A percentile compares a stretch with the other conserved stretches of the same genome.
These are phyloP conservation scores for Penicillium waksmanii DNA, from an alignment of 495 filamentous ascomycete species.

Conservation along the genomic window DNA sequence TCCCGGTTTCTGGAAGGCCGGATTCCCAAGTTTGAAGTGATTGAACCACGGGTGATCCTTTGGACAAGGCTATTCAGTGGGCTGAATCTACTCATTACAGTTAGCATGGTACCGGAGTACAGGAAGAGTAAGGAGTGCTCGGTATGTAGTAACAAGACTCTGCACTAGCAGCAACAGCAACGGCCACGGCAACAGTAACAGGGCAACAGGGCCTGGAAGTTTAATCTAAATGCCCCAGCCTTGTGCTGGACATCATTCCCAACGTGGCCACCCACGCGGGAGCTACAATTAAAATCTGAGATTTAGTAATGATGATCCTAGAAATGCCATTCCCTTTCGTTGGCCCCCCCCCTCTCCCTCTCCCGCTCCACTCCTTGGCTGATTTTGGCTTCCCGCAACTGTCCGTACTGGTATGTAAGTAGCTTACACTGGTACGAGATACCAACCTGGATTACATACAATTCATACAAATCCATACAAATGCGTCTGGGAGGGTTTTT, in stretches of 20 bases:
- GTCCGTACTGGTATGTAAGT: slow-evolving; percentile 20
- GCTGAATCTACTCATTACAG: no score
- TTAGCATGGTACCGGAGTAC: no score
- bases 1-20: slow-evolving; percentile 23
- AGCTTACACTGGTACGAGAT: slow-evolving; percentile 9
- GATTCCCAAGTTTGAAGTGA: slow-evolving; percentile 9
- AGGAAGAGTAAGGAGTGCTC: neutral
- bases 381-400: slow-evolving; percentile 9
- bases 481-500: slow-evolving; percentile 8
- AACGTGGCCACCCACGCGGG: slow-evolving; percentile 13
- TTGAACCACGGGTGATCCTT: slow-evolving; percentile 16
- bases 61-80: neutral
- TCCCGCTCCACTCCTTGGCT: slow-evolving; percentile 6
- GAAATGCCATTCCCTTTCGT: slow-evolving; percentile 2
- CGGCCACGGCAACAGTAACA: neutral
- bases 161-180: neutral
- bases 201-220: neutral
- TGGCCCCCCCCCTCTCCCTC: neutral
- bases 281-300: slow-evolving; percentile 3
- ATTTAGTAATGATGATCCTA: slow-evolving; percentile 13
- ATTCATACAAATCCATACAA: slow-evolving; percentile 4
- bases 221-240: slow-evolving; percentile 5
- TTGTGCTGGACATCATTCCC: slow-evolving; percentile 8
- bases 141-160: neutral
- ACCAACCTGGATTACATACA: slow-evolving; percentile 12